phyloP scores from a whole-genome alignment of 2,329 filamentous ascomycete genomes.

The Onygenales sp. region DNA sequence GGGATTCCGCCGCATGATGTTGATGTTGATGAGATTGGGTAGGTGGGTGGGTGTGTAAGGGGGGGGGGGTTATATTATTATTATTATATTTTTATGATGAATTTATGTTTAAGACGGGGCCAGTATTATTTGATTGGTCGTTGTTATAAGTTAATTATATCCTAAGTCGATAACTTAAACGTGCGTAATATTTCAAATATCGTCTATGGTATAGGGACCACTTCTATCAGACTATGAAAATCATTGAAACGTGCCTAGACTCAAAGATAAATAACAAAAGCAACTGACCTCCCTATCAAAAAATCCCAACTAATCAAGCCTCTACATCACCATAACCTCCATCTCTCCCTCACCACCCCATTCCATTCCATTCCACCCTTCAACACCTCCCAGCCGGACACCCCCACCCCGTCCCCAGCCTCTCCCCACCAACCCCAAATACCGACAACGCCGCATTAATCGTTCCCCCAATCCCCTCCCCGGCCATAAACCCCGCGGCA shows the following conservation, averaged over 20 bases:
- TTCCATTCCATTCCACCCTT: background rate
- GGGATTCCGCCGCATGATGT: background rate
- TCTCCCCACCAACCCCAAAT: constrained; percentile 19
- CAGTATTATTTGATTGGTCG: background rate
- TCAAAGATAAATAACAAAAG: no score
- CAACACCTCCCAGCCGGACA: constrained; percentile 26
- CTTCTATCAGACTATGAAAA: no score
- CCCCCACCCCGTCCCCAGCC: constrained; percentile 32
- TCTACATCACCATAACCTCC: no score
- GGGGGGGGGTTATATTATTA: background rate
- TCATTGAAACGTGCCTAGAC: no score
- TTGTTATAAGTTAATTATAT: background rate
- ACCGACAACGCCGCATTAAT: constrained; percentile 47
- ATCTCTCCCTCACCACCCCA: no score
- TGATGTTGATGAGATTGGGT: background rate
- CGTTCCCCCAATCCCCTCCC: constrained; percentile 56
- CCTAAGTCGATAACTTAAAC: background rate
- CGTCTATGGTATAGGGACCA: no score
- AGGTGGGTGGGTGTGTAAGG: background rate
- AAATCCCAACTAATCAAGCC: no score
- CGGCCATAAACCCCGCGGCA: constrained; percentile 52
- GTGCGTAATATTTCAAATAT: no score
- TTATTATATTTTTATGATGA: no score
- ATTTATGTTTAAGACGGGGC: no score
- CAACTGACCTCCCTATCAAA: no score